Evolutionary conservation across 164 flowering plant species (phyloP), one percentile per base, ranked within the genome.

Genomic region (Warburgia ugandensis): DNA sequence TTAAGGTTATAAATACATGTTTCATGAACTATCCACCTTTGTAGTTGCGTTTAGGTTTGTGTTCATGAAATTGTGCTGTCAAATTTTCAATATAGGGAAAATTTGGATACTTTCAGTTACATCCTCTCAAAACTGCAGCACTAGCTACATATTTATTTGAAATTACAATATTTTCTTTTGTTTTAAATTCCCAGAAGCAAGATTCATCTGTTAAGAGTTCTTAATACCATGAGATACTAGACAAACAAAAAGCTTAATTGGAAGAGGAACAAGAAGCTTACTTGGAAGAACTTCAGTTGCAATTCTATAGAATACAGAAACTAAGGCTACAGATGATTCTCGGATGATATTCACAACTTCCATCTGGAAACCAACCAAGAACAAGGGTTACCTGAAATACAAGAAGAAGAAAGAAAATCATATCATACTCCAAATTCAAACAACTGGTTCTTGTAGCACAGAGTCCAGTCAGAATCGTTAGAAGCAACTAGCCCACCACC

Each of bases 381-480:
- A 11, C 11, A 20, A 28, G 55, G n/a, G 60, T 29, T 32, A 28
- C 16, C 16, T 16, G 20, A 50, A 33, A 30, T 48, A 56, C 50
- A 32, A 16, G 29, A 39, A 22, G 23, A 29, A 36, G 26, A 37
- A 29, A 17, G n/a, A 32, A 27, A 46, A 42, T 17, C 48, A 51
- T 20, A 54, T 42, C 26, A 38, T 19, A n/a, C 65, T 63, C n/a
- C n/a, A n/a, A n/a, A n/a, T 47, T 67, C 42, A 65, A 80, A 81
- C 59, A 81, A 64, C 7, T 67, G 52, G 42, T 83, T 77, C 63
- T 72, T 75, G 68, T 74, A 78, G 64, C 76, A 79, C 5, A 56
- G 50, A 29, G 58, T 72, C 90, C 94, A 91, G 62, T 80, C 82
- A 19, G 92, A 84, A 68, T 83, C 94, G 46, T 54, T 75, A 6